Evolutionary conservation across 108 stramenopile genomes (phyloP).

Genomic region (Parietichytrium sp.): DNA sequence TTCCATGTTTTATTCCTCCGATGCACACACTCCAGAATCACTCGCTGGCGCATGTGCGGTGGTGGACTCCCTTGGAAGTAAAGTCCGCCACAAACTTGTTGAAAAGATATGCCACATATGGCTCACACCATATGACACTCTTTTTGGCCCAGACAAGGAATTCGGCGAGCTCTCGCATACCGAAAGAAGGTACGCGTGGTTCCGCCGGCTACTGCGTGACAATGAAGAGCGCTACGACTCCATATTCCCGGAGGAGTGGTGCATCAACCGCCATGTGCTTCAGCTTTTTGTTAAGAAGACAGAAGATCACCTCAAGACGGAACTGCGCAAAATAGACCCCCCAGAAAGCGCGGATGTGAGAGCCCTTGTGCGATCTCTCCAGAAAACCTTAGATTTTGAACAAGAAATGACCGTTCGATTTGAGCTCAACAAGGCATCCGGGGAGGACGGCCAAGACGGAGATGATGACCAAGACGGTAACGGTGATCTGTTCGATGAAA

Average conservation of each 20-base stretch:
- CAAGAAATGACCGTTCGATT: conserved; percentile 83
- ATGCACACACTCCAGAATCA: conserved; percentile 34
- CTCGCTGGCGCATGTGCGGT: conserved; percentile 82
- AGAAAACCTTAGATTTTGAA: conserved; percentile 90
- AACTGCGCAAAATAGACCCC: conserved; percentile 17
- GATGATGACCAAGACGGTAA: neutral
- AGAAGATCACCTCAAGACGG: conserved; percentile 45
- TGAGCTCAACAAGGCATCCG: conserved; percentile 68
- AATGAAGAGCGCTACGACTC: conserved; percentile 73
- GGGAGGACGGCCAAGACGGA: conserved; percentile 51
- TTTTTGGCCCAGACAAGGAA: conserved; percentile 56
- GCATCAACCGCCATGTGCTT: conserved; percentile 74
- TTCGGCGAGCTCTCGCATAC: neutral
- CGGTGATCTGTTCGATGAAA: neutral
- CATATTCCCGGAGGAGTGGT: conserved; percentile 90
- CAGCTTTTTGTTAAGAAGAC: conserved; percentile 69
- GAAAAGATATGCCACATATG: conserved; percentile 76
- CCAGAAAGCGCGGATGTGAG: conserved; percentile 41
- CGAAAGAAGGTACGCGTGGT: conserved; percentile 91
- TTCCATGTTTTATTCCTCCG: conserved; percentile 2
- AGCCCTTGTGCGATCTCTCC: conserved; percentile 66
- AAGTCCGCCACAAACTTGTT: conserved; percentile 72
- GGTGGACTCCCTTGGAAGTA: conserved; percentile 86
- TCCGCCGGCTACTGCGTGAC: conserved; percentile 69
- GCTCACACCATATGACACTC: conserved; percentile 71